A percentile compares a stretch with the other conserved stretches of the same genome.
Conservation (phyloP, 352 stramenopile species). For the Phytopythium montanum region DNA sequence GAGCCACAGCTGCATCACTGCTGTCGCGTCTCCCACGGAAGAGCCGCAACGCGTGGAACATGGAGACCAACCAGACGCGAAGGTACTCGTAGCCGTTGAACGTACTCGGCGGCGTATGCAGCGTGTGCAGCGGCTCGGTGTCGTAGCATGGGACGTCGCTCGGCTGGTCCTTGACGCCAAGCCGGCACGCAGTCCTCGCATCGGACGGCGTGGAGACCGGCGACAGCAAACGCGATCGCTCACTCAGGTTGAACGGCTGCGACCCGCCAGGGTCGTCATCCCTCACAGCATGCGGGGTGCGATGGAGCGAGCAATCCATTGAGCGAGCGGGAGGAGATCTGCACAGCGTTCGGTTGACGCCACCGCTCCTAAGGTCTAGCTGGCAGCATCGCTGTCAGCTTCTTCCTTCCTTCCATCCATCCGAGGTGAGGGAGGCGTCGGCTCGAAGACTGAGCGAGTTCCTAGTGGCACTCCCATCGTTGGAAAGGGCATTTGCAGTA, state of each 20-base stretch:
- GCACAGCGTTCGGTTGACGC: too few species aligned
- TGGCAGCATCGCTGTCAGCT: neutral
- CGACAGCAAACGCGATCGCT: neutral
- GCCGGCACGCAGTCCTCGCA: neutral
- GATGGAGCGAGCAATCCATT: neutral
- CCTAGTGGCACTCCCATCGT: too few species aligned
- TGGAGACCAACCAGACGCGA: neutral
- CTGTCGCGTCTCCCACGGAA: neutral
- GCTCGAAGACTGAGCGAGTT: neutral
- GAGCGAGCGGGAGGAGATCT: too few species aligned
- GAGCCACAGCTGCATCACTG: neutral
- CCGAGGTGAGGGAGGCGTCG: neutral
- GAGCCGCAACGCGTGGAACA: neutral
- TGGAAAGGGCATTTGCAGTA: too few species aligned
- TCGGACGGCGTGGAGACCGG: neutral
- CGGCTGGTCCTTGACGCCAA: neutral
- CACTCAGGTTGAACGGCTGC: neutral
- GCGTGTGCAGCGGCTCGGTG: neutral
- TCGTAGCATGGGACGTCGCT: neutral
- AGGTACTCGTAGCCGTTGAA: neutral
- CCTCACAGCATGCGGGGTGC: too few species aligned
- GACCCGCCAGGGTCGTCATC: neutral
- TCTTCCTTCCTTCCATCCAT: too few species aligned
- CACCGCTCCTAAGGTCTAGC: too few species aligned
- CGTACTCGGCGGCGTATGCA: neutral